Conservation (phyloP, 2,329 filamentous ascomycete genomes). For the Cytospora mali region DNA sequence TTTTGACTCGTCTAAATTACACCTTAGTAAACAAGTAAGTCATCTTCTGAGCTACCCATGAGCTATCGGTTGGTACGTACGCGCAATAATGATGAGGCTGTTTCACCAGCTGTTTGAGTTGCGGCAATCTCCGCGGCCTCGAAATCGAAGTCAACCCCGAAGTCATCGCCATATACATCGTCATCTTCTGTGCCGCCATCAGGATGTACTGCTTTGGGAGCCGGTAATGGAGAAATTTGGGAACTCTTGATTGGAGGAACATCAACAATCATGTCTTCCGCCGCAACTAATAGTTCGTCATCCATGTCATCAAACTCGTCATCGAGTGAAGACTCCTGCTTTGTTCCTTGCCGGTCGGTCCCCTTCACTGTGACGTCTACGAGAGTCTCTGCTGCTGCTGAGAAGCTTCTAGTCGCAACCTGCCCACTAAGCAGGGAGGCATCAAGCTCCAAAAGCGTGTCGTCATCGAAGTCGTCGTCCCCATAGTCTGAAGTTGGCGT, state of each 20-base stretch:
- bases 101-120: conserved; percentile 61
- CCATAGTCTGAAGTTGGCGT: conserved; percentile 51
- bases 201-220: conserved; percentile 38
- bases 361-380: neutral
- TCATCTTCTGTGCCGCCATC: conserved; percentile 41
- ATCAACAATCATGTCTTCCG: conserved; percentile 45
- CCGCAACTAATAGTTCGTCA: conserved; percentile 59
- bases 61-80: conserved; percentile 53
- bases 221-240: conserved; percentile 19
- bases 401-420: conserved; percentile 15
- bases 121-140: conserved; percentile 74
- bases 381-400: conserved; percentile 11
- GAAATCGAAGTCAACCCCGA: conserved; percentile 73
- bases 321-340: conserved; percentile 33
- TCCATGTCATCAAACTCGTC: conserved; percentile 71
- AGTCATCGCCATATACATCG: conserved; percentile 69
- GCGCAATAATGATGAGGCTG: conserved; percentile 41
- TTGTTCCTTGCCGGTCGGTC: neutral
- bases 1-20: conserved; percentile 66
- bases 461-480: conserved; percentile 62
- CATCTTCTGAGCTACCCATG: conserved; percentile 28
- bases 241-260: conserved; percentile 37
- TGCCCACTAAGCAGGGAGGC: conserved; percentile 42
- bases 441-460: conserved; percentile 58
- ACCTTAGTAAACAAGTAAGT: conserved; percentile 60